These are phyloP conservation scores for Plantago ovata DNA, from an alignment of 257 asterid genomes.

Conservation along the genomic window DNA sequence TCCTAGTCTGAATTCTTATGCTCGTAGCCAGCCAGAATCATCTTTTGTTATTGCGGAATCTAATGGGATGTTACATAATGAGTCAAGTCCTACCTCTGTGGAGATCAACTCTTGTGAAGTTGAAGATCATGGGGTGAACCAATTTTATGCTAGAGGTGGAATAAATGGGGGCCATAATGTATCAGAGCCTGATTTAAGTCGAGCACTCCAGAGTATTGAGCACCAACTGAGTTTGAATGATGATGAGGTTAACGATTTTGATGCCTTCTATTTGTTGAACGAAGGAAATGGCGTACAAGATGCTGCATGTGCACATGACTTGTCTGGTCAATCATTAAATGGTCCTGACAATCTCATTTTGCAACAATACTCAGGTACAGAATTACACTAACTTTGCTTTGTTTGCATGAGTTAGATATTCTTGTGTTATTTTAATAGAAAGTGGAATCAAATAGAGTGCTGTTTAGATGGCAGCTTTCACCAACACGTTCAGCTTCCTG, in stretches of 20 bases:
- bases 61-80: conserved; percentile 37
- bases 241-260: conserved; percentile 38
- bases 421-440: conserved; percentile 1
- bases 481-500: conserved; percentile 32
- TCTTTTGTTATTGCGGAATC: conserved; percentile 48
- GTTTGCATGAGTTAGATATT: conserved; percentile 11
- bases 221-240: conserved; percentile 79
- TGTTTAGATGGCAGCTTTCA: conserved; percentile 45
- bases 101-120: conserved; percentile 57
- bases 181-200: conserved; percentile 46
- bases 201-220: conserved; percentile 61
- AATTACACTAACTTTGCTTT: conserved; percentile 14
- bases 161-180: conserved; percentile 43
- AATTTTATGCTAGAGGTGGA: conserved; percentile 28
- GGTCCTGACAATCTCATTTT: conserved; percentile 33
- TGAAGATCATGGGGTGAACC: conserved; percentile 25
- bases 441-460: conserved; percentile 18
- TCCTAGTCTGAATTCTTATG: conserved; percentile 48
- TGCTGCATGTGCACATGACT: conserved; percentile 33
- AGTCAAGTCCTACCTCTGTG: conserved; percentile 59
- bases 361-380: conserved; percentile 35
- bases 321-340: conserved; percentile 40
- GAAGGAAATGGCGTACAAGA: conserved; percentile 42
- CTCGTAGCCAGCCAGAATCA: conserved; percentile 47
- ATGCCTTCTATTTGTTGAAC: conserved; percentile 33